Evolutionary conservation across 2,329 filamentous ascomycete species (phyloP).

Genomic region (Microcyclospora pomicola): DNA sequence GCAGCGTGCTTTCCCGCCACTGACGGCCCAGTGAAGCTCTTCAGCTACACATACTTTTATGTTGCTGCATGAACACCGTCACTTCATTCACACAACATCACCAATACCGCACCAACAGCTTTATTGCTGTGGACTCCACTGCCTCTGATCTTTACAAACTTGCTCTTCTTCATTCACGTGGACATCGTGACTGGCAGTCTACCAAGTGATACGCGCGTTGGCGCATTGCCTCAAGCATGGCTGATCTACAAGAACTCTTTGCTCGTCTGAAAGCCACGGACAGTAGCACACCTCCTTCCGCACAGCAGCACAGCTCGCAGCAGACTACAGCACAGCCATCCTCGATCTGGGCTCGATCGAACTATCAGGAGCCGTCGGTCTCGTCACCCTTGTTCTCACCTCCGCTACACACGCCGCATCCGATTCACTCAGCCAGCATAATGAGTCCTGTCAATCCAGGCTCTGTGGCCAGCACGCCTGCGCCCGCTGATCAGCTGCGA

Average conservation of each 20-base stretch:
- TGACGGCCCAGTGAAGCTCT: no score
- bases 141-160: no score
- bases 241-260: constrained; percentile 10
- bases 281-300: not conserved
- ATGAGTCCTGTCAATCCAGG: constrained; percentile 42
- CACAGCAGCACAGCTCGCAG: constrained; percentile 1
- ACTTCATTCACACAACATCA: no score
- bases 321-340: constrained; percentile 1
- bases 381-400: constrained; percentile 46
- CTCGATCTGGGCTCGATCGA: constrained; percentile 5
- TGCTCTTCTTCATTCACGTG: no score
- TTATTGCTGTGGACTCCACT: no score
- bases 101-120: no score
- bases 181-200: no score
- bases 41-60: no score
- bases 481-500: constrained; percentile 23
- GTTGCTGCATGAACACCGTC: no score
- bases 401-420: constrained; percentile 38
- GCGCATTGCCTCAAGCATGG: no score
- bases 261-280: constrained; percentile 5
- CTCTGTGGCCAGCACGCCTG: constrained; percentile 26
- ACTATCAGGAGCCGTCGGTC: constrained; percentile 42
- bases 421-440: constrained; percentile 43
- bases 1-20: no score
- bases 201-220: no score